These are phyloP conservation scores for Microcyclospora tardicrescens DNA, from an alignment of 2,329 filamentous ascomycete genomes.

Conservation along the genomic window DNA sequence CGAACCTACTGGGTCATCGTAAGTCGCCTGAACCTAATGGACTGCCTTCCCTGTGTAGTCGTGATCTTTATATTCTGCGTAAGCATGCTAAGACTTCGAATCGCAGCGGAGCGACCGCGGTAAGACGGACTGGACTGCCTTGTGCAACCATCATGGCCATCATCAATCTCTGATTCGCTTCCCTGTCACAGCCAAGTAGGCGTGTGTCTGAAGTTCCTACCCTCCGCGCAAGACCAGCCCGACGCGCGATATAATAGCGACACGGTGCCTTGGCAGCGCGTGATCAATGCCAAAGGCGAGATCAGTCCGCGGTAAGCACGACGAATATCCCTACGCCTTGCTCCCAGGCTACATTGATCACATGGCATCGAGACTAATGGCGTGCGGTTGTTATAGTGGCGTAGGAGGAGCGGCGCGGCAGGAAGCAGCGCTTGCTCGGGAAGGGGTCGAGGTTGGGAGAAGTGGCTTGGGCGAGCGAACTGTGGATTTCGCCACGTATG, in stretches of 20 bases:
- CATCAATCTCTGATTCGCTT: neutral
- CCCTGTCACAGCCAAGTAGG: slow-evolving; percentile 58
- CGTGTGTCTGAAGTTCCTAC: slow-evolving; percentile 76
- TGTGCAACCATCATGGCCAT: slow-evolving; percentile 6
- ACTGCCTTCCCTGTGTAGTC: neutral
- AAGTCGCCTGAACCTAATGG: slow-evolving; percentile 21
- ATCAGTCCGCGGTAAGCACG: slow-evolving; percentile 65
- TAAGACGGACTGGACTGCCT: no score
- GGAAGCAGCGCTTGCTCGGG: slow-evolving; percentile 32
- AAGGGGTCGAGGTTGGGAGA: slow-evolving; percentile 35
- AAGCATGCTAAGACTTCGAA: neutral
- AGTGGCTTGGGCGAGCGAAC: slow-evolving; percentile 35
- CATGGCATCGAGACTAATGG: neutral
- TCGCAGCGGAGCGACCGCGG: slow-evolving; percentile 36
- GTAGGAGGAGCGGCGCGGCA: slow-evolving; percentile 34
- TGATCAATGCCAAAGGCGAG: slow-evolving; percentile 74
- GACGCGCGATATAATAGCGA: slow-evolving; percentile 50
- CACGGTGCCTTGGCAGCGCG: slow-evolving; percentile 89
- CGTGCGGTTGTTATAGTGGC: slow-evolving; percentile 13
- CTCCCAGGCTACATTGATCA: neutral
- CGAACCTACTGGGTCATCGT: slow-evolving; percentile 60
- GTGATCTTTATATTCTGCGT: no score
- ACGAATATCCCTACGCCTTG: neutral
- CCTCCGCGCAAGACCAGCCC: slow-evolving; percentile 32
- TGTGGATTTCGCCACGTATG: slow-evolving; percentile 33